Evolutionary conservation across 805 yeast species (phyloP).

Genomic region (Yamadazyma tumulicola): DNA sequence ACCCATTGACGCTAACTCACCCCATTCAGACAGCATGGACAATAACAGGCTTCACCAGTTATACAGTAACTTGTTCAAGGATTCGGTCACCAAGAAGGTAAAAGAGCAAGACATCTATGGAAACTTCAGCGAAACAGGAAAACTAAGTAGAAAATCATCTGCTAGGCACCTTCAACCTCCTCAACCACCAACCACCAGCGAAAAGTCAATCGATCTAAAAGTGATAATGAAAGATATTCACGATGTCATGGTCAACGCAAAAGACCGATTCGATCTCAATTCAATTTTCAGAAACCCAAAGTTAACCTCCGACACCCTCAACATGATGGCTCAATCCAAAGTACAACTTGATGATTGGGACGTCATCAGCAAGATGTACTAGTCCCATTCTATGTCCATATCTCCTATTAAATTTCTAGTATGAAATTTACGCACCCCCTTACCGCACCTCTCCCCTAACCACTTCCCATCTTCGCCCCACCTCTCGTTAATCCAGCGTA

Average conservation of each 20-base stretch:
- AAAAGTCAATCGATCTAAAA: constrained; percentile 16
- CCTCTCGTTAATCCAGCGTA: too few relatives aligned
- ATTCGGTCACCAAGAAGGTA: constrained; percentile 3
- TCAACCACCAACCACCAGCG: not conserved
- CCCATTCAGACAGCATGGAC: too few relatives aligned
- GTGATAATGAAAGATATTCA: constrained; percentile 31
- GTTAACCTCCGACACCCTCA: constrained; percentile 8
- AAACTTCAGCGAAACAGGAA: constrained; percentile 18
- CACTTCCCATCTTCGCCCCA: too few relatives aligned
- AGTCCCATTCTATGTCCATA: too few relatives aligned
- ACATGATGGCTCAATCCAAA: constrained; percentile 18
- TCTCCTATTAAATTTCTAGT: too few relatives aligned
- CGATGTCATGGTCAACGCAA: constrained; percentile 18
- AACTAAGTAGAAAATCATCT: constrained; percentile 4
- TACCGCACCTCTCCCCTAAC: too few relatives aligned
- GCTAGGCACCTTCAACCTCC: not conserved
- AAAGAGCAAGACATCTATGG: constrained; percentile 19
- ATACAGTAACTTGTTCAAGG: constrained; percentile 7
- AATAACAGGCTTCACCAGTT: constrained; percentile 1
- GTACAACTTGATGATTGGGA: constrained; percentile 16
- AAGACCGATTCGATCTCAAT: constrained; percentile 5
- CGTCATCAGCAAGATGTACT: constrained; percentile 12
- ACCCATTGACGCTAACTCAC: too few relatives aligned
- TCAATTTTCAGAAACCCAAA: constrained; percentile 3
- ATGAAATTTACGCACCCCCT: too few relatives aligned